Evolutionary conservation across 2,329 filamentous ascomycete genomes (phyloP), one percentile per base, ranked within the genome.

Genomic region (Allantophomopsis cytisporea): DNA sequence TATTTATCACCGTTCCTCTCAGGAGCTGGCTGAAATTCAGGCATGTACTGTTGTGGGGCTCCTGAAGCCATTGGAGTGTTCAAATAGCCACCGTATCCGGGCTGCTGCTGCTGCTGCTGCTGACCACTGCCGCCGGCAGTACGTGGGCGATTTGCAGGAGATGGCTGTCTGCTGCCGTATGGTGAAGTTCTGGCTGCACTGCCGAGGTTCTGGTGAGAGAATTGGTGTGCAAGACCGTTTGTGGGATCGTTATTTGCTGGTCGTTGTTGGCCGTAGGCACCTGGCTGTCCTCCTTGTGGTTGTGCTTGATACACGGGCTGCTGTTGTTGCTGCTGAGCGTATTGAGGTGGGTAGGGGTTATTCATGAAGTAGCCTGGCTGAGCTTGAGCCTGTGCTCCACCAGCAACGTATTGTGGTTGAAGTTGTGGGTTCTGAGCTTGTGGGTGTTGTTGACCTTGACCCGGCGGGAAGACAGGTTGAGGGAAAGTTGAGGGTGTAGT

Each of bases 401-500:
- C 64, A 31, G 56, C 54, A 14, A 57, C 56, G 47, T 73, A 71
- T 16, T 48, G 42, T 41, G 31, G 45, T 41, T 56, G 60, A 45
- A 39, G 54, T 43, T 60, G 58, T 28, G 23, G 23, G 11, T 28
- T 28, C 41, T 61, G 55, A 47, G 63, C 62, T 39, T 52, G 53
- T 38, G 58, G 50, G 20, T 54, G 47, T 35, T 60, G 59, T 40
- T 56, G 49, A 20, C 41, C 42, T 37, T 52, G 49, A 40, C 45
- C 42, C 23, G 48, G 49, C 42, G 52, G 52, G 31, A 76, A 79
- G 58, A 94, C 83, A 44, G 88, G 88, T 64, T 96, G 89, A 11
- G 89, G 89, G 56, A 96, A 96, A 43, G 88, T 94, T 48, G 89
- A 95, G 39, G 89, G 89, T 8, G 89, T 95, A 39, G 89, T 87